Evolutionary conservation across 768 basidiomycete species (phyloP).

Genomic region (Lentinula guzmanii): DNA sequence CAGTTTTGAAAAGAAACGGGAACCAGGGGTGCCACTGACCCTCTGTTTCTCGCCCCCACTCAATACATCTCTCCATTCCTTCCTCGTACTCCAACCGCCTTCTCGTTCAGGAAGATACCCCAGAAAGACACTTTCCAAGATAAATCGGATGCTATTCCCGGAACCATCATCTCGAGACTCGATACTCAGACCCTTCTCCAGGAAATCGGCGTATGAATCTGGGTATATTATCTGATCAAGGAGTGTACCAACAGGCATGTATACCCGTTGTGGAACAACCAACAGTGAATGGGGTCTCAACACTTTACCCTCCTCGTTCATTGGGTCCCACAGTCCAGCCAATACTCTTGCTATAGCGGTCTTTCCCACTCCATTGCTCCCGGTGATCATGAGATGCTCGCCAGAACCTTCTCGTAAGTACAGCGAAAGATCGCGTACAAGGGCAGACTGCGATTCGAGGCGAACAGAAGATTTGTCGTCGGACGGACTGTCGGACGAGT

Average conservation of each 20-base stretch:
- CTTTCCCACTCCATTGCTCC: conserved; percentile 90
- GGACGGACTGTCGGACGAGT: conserved; percentile 9
- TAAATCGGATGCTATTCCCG: conserved; percentile 66
- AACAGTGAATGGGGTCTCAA: conserved; percentile 44
- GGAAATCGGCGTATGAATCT: conserved; percentile 72
- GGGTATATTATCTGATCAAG: conserved; percentile 95
- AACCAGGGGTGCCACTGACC: conserved; percentile 28
- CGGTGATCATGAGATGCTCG: conserved; percentile 91
- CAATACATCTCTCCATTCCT: conserved; percentile 95
- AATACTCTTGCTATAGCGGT: conserved; percentile 84
- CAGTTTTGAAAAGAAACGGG: conserved; percentile 4
- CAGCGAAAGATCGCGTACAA: conserved; percentile 69
- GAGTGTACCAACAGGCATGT: conserved; percentile 84
- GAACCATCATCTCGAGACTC: conserved; percentile 12
- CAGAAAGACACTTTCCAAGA: conserved; percentile 77
- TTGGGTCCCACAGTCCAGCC: conserved; percentile 82
- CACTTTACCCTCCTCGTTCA: conserved; percentile 19
- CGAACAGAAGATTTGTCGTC: conserved; percentile 12
- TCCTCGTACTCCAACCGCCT: conserved; percentile 83
- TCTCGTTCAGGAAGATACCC: conserved; percentile 82
- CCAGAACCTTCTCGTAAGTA: conserved; percentile 44
- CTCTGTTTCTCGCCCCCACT: conserved; percentile 97
- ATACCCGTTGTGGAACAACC: conserved; percentile 88
- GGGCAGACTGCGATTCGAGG: conserved; percentile 26
- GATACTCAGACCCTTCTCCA: conserved; percentile 19